A percentile compares a stretch with the other conserved stretches of the same genome.
Evolutionary conservation across 2,329 filamentous ascomycete species (phyloP).

Genomic region (Cyphellophora attinorum): DNA sequence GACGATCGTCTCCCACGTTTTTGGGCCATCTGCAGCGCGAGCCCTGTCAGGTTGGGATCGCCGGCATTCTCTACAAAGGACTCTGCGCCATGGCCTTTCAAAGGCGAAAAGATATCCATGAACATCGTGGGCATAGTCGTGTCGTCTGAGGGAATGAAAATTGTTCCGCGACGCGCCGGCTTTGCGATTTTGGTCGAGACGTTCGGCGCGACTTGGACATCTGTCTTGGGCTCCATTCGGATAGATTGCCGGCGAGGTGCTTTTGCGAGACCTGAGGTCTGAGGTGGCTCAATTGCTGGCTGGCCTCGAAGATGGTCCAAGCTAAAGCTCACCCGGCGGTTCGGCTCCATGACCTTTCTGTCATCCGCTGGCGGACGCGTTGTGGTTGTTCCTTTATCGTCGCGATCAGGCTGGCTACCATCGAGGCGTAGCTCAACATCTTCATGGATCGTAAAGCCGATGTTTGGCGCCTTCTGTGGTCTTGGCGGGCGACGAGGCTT

Average conservation of each 20-base stretch:
- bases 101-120: slow-evolving; percentile 33
- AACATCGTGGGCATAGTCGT: slow-evolving; percentile 32
- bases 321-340: slow-evolving; percentile 23
- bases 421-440: slow-evolving; percentile 16
- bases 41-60: slow-evolving; percentile 21
- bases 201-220: neutral
- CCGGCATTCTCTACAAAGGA: slow-evolving; percentile 1
- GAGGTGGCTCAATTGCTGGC: neutral
- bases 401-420: slow-evolving; percentile 1
- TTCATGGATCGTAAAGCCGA: slow-evolving; percentile 29
- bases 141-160: slow-evolving; percentile 34
- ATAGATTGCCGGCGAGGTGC: slow-evolving; percentile 5
- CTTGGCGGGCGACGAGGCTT: slow-evolving; percentile 21
- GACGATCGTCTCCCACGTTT: slow-evolving; percentile 22
- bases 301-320: no score
- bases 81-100: slow-evolving; percentile 20
- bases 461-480: slow-evolving; percentile 17
- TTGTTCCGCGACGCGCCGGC: slow-evolving; percentile 26
- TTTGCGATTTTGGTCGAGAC: slow-evolving; percentile 7
- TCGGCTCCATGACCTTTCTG: slow-evolving; percentile 32
- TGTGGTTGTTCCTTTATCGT: slow-evolving; percentile 12
- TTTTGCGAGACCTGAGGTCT: slow-evolving; percentile 5
- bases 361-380: slow-evolving; percentile 22
- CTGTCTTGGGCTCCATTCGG: neutral
- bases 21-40: slow-evolving; percentile 25